phyloP scores from a whole-genome alignment of 2,329 filamentous ascomycete genomes.

The Aspergillus ochraceoroseus region DNA sequence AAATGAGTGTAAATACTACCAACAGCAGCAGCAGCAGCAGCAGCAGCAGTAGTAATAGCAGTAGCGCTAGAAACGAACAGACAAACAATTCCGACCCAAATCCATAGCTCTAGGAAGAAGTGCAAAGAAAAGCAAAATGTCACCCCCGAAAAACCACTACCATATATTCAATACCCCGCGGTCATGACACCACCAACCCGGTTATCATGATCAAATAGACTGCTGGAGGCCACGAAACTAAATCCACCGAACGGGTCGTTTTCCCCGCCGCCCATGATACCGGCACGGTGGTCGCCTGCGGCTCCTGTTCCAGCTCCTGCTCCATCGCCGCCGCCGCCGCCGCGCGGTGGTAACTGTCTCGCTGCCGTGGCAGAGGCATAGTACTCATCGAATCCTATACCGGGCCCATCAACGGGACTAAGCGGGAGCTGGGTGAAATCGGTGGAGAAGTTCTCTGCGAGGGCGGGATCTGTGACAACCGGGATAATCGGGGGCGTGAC shows the following conservation, averaged over 20 bases:
- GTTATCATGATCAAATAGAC: conserved; percentile 44
- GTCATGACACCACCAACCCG: conserved; percentile 28
- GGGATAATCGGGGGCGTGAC: conserved; percentile 85
- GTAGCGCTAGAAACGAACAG: too few species aligned
- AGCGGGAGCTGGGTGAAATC: conserved; percentile 86
- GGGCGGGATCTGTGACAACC: conserved; percentile 87
- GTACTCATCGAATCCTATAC: conserved; percentile 27
- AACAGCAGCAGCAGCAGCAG: too few species aligned
- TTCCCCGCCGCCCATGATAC: conserved; percentile 16
- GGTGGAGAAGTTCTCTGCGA: conserved; percentile 92
- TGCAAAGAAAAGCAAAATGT: too few species aligned
- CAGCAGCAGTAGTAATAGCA: too few species aligned
- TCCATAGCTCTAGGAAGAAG: too few species aligned
- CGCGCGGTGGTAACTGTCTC: conserved; percentile 5
- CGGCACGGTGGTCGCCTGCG: too few species aligned
- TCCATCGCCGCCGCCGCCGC: not conserved
- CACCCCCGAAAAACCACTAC: not conserved
- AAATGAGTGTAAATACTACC: too few species aligned
- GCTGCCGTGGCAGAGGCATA: conserved; percentile 18
- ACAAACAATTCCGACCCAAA: too few species aligned
- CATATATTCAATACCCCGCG: conserved; percentile 21
- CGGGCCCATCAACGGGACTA: conserved; percentile 58
- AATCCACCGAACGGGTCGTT: conserved; percentile 47
- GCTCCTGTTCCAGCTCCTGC: too few species aligned
- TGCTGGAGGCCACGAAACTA: conserved; percentile 47